Conservation (phyloP, 495 filamentous ascomycete genomes). For the Hamigera avellanea region DNA sequence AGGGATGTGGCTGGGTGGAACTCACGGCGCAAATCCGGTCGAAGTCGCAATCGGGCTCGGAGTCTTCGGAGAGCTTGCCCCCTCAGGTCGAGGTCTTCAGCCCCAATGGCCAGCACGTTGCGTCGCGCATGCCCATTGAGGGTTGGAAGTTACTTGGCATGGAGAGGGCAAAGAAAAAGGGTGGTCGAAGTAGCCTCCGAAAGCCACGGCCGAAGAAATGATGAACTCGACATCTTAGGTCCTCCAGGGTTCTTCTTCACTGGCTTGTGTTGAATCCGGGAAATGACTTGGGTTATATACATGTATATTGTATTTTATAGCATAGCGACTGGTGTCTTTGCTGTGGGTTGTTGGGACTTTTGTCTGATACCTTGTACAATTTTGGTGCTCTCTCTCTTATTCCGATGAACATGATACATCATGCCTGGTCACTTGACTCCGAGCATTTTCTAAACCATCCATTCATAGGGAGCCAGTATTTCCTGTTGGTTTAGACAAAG, state of each 20-base stretch:
- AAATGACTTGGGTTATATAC: no score
- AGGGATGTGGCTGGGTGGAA: conserved; percentile 90
- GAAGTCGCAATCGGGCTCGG: conserved; percentile 17
- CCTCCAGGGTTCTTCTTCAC: no score
- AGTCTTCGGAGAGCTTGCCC: conserved; percentile 34
- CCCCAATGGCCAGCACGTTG: conserved; percentile 70
- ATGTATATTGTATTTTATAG: neutral
- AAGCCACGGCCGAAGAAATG: neutral
- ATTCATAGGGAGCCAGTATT: no score
- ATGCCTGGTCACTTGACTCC: no score
- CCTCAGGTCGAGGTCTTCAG: conserved; percentile 67
- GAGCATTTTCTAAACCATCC: no score
- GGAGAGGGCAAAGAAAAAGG: conserved; percentile 20
- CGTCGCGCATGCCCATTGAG: conserved; percentile 56
- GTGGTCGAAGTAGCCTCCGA: no score
- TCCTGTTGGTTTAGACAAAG: no score
- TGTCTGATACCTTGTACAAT: no score
- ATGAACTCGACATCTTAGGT: neutral
- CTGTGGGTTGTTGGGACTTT: no score
- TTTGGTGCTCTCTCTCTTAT: neutral
- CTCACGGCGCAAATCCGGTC: conserved; percentile 68
- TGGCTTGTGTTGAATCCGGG: no score
- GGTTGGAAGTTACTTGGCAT: conserved; percentile 44
- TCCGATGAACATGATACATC: neutral
- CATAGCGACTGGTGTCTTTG: neutral